A percentile compares a stretch with the other conserved stretches of the same genome.
phyloP scores from a whole-genome alignment of 23 red algal species.

The Rhodosorus marinus region DNA sequence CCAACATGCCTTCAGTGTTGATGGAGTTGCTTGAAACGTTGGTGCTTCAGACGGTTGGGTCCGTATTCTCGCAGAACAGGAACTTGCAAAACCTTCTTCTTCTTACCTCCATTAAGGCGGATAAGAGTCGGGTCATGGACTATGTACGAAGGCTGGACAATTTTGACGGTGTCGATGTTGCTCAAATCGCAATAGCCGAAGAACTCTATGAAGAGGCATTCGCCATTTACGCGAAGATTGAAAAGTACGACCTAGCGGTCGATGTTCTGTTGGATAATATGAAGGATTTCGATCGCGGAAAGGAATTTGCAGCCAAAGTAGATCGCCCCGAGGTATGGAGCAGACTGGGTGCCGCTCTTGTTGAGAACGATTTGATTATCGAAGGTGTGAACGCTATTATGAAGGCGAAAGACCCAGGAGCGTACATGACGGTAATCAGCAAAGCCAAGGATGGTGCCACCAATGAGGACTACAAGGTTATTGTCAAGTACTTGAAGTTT shows the following conservation, averaged over 20 bases:
- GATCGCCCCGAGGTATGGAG: conserved; percentile 75
- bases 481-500: conserved; percentile 23
- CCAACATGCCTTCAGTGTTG: conserved; percentile 67
- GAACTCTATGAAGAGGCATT: conserved; percentile 88
- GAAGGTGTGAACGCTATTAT: conserved; percentile 59
- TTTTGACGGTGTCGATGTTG: conserved; percentile 65
- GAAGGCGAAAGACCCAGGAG: conserved; percentile 46
- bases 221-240: conserved; percentile 85
- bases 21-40: conserved; percentile 97
- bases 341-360: conserved; percentile 47
- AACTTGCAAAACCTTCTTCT: conserved; percentile 94
- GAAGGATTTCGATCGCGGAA: conserved; percentile 70
- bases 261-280: conserved; percentile 81
- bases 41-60: conserved; percentile 52
- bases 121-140: conserved; percentile 71
- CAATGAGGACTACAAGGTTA: conserved; percentile 21
- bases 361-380: conserved; percentile 32
- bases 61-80: conserved; percentile 74
- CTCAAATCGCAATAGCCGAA: conserved; percentile 51
- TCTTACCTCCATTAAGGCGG: conserved; percentile 83
- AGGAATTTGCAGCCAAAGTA: conserved; percentile 63
- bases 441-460: conserved; percentile 1
- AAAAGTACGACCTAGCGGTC: conserved; percentile 56
- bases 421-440: conserved; percentile 8
- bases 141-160: conserved; percentile 88